Evolutionary conservation across 1,284 basidiomycete genomes (phyloP), one percentile per base, ranked within the genome.

Genomic region (Peniophora sp.): DNA sequence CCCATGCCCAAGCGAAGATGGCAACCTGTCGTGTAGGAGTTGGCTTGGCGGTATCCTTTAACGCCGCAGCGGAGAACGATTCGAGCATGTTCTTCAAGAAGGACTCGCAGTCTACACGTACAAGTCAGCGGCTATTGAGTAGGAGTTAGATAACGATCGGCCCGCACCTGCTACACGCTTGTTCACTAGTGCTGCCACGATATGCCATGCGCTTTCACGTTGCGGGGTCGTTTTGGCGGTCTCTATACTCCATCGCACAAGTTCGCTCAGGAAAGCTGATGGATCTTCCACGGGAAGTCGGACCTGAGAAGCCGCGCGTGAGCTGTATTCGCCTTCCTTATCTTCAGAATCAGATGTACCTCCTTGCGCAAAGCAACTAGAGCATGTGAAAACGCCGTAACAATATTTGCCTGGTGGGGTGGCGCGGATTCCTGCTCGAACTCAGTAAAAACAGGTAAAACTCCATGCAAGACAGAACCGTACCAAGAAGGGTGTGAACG

Each of bases 121-220:
- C 22, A 48, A 27, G 23, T 38, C 19, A 27, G 35, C 11, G 16
- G 44, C 38, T 8, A 22, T 22, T 8, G 23, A 22, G 20, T 25
- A n/a, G n/a, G n/a, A n/a, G n/a, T n/a, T n/a, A n/a, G 17, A 16
- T 23, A 22, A 20, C 20, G 6, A 22, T 8, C 23, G 23, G 8
- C 17, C 53, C 68, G 52, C 48, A 88, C 90, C 80, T 47, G 79
- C 70, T 9, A 73, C 70, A 46, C 81, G 78, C 66, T 92, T 92
- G 65, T 97, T 97, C 19, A 92, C 65, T 23, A 89, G 69, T 1
- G 84, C 79, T 0, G 82, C 74, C 11, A 92, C 68, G 12, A 86
- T 61, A 46, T 87, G 79, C 56, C 81, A 74, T 1, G 73, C 77
- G 20, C 81, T 74, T 23, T 75, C 71, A 51, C 77, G 70, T 63